Conservation (phyloP, 164 flowering plant species). For the Brasenia schreberi region DNA sequence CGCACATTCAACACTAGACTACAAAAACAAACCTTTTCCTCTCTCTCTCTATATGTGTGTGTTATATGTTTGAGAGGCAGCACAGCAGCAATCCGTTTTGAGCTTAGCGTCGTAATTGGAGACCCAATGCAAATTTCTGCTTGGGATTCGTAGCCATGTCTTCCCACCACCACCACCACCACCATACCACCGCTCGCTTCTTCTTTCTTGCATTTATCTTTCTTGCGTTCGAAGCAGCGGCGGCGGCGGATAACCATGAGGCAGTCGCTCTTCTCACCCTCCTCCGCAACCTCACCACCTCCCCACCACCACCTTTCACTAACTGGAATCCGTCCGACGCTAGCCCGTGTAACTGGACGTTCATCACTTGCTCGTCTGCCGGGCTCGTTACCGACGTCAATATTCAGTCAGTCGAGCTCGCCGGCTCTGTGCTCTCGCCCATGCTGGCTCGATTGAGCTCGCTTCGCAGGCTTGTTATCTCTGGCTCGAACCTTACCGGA, state of each 20-base stretch:
- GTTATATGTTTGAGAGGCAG: too few species aligned
- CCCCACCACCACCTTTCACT: constrained; percentile 6
- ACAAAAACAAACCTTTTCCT: not conserved
- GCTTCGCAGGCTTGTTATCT: constrained; percentile 49
- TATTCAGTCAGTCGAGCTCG: constrained; percentile 32
- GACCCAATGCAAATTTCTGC: constrained; percentile 52
- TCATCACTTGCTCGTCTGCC: constrained; percentile 31
- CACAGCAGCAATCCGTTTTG: not conserved
- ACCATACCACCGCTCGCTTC: constrained; percentile 5
- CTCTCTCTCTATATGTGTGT: not conserved
- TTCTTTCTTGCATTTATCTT: constrained; percentile 5
- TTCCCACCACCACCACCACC: constrained; percentile 12
- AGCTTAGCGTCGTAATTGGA: constrained; percentile 9
- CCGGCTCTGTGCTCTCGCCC: constrained; percentile 33
- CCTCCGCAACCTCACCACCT: constrained; percentile 18
- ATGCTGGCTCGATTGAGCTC: constrained; percentile 24
- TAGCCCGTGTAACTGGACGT: constrained; percentile 52
- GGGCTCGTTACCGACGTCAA: constrained; percentile 29
- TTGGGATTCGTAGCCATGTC: constrained; percentile 55
- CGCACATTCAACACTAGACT: not conserved
- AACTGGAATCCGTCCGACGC: constrained; percentile 34
- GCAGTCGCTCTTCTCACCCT: constrained; percentile 33
- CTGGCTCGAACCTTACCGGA: constrained; percentile 75
- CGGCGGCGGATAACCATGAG: constrained; percentile 26
- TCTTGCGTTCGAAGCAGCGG: not conserved